Percentiles rank a stretch among this genome's conserved stretches.
Conservation (phyloP, 179 eudicot genomes). For the Drosera spatulata region DNA sequence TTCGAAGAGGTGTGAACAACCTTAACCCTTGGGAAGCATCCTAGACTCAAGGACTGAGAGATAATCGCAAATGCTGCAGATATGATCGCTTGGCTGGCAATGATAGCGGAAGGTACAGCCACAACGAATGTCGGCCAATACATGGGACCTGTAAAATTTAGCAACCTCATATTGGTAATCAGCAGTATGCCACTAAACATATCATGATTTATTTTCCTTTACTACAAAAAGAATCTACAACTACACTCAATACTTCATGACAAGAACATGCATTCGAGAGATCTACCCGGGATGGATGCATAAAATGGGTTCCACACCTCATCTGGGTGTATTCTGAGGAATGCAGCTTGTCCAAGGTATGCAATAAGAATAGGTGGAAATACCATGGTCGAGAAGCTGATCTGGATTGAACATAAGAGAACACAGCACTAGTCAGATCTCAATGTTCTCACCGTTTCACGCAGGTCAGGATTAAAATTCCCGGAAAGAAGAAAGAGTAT, state of each 20-base stretch:
- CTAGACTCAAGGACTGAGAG: conserved; percentile 4
- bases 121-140: conserved; percentile 9
- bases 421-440: no score
- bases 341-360: conserved; percentile 25
- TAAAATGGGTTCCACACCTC: conserved; percentile 12
- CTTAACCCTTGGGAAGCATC: conserved; percentile 10
- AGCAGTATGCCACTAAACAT: not conserved
- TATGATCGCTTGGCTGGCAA: conserved; percentile 11
- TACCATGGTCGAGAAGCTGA: conserved; percentile 15
- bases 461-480: no score
- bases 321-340: conserved; percentile 8
- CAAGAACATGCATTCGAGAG: not conserved
- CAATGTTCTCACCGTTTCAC: no score
- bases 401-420: not conserved
- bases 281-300: conserved; percentile 19
- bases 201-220: not conserved
- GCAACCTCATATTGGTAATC: not conserved
- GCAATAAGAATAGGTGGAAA: conserved; percentile 17
- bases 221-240: not conserved
- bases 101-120: conserved; percentile 5
- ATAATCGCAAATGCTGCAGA: conserved; percentile 6
- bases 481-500: no score
- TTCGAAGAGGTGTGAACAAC: conserved; percentile 7
- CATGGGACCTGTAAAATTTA: conserved; percentile 1
- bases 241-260: not conserved